Conservation (phyloP, 2,329 filamentous ascomycete species). For the Macrophomina pseudophaseolina region DNA sequence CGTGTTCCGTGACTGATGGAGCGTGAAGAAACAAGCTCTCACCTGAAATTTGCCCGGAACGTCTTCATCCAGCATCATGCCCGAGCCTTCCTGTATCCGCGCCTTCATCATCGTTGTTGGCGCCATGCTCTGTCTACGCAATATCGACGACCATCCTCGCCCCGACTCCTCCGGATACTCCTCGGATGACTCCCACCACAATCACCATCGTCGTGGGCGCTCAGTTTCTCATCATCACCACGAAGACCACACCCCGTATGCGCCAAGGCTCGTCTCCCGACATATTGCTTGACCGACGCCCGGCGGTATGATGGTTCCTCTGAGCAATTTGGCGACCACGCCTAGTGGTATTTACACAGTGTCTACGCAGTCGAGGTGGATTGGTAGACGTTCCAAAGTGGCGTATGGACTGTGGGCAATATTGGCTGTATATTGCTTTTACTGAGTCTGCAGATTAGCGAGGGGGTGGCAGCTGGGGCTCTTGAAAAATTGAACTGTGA, state of each 20-base stretch:
- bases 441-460: background rate
- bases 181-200: background rate
- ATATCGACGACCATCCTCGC: constrained; percentile 23
- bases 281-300: constrained; percentile 4
- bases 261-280: constrained; percentile 13
- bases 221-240: background rate
- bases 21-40: background rate
- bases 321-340: background rate
- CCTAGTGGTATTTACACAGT: background rate
- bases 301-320: background rate
- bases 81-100: constrained; percentile 6
- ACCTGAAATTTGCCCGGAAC: background rate
- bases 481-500: too few relatives aligned
- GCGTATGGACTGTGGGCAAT: background rate
- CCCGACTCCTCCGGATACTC: background rate
- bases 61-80: background rate
- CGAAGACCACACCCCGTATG: constrained; percentile 10
- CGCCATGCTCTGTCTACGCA: constrained; percentile 24
- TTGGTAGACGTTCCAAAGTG: background rate
- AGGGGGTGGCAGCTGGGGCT: too few relatives aligned
- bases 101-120: constrained; percentile 24
- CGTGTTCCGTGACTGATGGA: background rate
- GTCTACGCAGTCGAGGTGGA: background rate
- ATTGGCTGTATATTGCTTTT: background rate
- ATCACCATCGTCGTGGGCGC: background rate